A percentile compares a stretch with the other conserved stretches of the same genome.
Evolutionary conservation across 208 protist species (phyloP).

Genomic region (Leishmania tarentolae): DNA sequence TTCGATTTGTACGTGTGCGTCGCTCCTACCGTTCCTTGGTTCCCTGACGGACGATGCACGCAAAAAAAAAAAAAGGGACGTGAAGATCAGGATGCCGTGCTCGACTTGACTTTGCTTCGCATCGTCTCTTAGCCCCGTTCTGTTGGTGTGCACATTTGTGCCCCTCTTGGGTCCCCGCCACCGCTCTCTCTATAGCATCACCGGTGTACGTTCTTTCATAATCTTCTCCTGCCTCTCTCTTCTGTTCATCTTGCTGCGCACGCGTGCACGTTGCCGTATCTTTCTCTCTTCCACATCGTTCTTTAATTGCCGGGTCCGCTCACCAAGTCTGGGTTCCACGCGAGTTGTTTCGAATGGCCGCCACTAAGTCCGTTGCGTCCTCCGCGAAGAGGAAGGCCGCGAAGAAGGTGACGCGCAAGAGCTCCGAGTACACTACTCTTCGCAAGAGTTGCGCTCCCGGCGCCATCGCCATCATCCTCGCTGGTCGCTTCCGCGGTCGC

Average conservation of each 20-base stretch:
- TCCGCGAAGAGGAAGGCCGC: conserved; percentile 81
- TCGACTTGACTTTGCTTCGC: not conserved
- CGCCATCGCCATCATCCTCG: conserved; percentile 84
- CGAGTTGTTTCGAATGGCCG: conserved; percentile 15
- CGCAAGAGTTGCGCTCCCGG: conserved; percentile 54
- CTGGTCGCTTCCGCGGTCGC: conserved; percentile 96
- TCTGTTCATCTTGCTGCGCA: not conserved
- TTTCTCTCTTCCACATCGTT: not conserved
- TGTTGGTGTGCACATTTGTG: not conserved
- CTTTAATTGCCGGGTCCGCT: not conserved
- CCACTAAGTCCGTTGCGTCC: conserved; percentile 7
- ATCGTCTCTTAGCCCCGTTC: not conserved
- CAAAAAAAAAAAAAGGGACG: not conserved
- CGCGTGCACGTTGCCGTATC: not conserved
- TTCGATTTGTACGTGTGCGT: not conserved
- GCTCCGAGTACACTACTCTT: conserved; percentile 51
- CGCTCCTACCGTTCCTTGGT: not conserved
- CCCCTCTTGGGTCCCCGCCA: not conserved
- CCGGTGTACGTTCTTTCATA: not conserved
- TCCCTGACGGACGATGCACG: not conserved
- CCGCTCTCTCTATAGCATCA: not conserved
- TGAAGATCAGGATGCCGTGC: not conserved
- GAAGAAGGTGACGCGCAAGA: conserved; percentile 63
- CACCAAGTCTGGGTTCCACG: conserved; percentile 26
- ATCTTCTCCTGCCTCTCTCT: not conserved